Evolutionary conservation across 345 rosid genomes (phyloP), one percentile per base, ranked within the genome.

Genomic region (Salix udensis): DNA sequence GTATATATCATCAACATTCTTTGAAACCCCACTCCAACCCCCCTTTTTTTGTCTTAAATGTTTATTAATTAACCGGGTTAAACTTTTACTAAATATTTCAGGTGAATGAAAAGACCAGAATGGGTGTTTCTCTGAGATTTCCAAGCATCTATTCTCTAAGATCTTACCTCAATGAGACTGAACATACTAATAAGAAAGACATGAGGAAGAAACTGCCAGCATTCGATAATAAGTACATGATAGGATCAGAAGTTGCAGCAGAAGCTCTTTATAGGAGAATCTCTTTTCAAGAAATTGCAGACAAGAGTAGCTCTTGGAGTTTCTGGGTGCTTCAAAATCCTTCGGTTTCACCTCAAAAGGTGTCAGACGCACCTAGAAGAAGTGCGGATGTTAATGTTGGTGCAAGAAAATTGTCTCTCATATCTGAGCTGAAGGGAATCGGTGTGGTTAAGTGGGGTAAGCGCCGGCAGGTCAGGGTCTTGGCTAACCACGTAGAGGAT

Each of bases 401-500:
- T 36, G 8, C 85, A 16, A 84, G 81, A 74, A 87, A 81, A 69
- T 91, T 87, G 12, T 48, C 71, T 60, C 88, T 89, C 72, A 87
- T 80, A 84, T 86, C 90, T 30, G 85, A 83, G 84, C 82, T 96
- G 16, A 82, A 70, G 44, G 81, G 86, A 21, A 67, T 82, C 6
- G 89, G 82, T 76, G 81, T 90, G 88, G 79, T 90, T 61, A 81
- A 78, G 16, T 94, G 99, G 99, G 99, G 98, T 18, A 82, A 79
- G 79, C 88, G 91, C 71, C 74, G 91, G 80, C 91, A 81, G 28
- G 94, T 92, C 50, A 80, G 82, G 80, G 91, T 87, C 72, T 58
- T 78, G 72, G 67, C 72, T 26, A 62, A 71, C 24, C 74, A 61
- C 14, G 46, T 26, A 28, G 75, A 77, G 36, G 71, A 74, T 8